Base-by-base conservation (phyloP, 73 alveolate species). In the Durusdinium trenchii region DNA sequence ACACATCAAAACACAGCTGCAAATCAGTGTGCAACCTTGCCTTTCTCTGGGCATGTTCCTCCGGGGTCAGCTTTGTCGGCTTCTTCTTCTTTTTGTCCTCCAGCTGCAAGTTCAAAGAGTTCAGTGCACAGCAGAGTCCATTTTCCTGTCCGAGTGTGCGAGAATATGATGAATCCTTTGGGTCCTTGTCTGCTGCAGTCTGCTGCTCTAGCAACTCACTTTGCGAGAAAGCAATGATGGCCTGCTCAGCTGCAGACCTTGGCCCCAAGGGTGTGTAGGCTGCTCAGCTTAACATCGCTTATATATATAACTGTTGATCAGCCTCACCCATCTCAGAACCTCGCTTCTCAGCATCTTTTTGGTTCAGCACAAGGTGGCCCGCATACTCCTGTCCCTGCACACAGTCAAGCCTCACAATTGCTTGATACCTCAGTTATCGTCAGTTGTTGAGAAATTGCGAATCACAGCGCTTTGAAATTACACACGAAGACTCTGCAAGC, bases 181-280 rank as follows among this genome's bases (percentile, higher is more conserved):
- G 40, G 75, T 83, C 93, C 93, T 83, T 83, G 75, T 83, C 93
- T 20, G 52, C 90, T 67, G 48, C 84, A 18, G 48, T 35, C 69
- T 79, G 87, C 62, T 76, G 69, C 93, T 83, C 75, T 12, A 83
- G 93, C 48, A 83, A 61, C 38, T 83, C 50, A 43, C 75, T 83
- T 47, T 50, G 60, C 20, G 95, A 38, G 83, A 86, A 86, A 16
- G 95, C 95, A 35, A 86, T 86, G 95, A 86, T 60, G 82, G 95
- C 95, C 95, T 86, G 95, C 83, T 86, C 95, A 3, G 95, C 95
- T 3, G 95, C 95, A 7, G 95, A 86, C 95, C 95, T 86, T 30
- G 30, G 57, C 16, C 32, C 7, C 32, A 7, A 23, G 78, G 38
- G 32, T 23, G 32, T 40, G 32, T 64, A 14, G 16, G 32, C 32